Base-by-base conservation (phyloP, 345 rosid species). In the Hibiscus syriacus region DNA sequence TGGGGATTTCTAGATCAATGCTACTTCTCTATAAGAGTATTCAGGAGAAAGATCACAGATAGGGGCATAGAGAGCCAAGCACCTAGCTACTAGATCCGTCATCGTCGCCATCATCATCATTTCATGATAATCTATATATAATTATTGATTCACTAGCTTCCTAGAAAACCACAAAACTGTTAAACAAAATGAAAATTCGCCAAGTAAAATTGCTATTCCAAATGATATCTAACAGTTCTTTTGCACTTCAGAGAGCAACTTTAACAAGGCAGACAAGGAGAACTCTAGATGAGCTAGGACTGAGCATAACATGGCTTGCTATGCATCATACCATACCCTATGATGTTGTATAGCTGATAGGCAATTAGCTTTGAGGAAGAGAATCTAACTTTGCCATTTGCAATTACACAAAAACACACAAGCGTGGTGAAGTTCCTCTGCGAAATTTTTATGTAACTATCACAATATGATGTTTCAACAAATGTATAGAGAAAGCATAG, bases 1-100 rank as follows among this genome's bases (percentile, higher is more conserved):
- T 95, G 75, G 70, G 11, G 32, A 46, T 63, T 67, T 50, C 65
- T 71, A 22, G 10, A 61, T 55, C 63, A 16, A 38, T 17, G 57
- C 36, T 48, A 65, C 29, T 30, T 64, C 11, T 64, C 27, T 29
- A 27, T 48, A 23, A 52, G 45, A 32, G 17, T 17, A 32, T 36
- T 38, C 25, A 38, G 58, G 17, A 53, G 38, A 52, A 49, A 49
- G 69, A 54, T 14, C 10, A 16, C 5, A 52, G 5, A 17, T 22
- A 17, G 23, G 43, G 20, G 26, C 36, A 26, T 22, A 66, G 48
- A 68, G 22, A 55, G 8, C 25, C n/a, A 16, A n/a, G 50, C 32
- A 36, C 62, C 52, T 66, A 54, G 5, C 16, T 14, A 52, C 4
- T 66, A 11, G 19, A 7, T 39, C 54, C 55, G 20, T 41, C 48